Percentiles rank a stretch among this genome's conserved stretches.
phyloP scores from a whole-genome alignment of 495 filamentous ascomycete species.

The Letharia columbiana region DNA sequence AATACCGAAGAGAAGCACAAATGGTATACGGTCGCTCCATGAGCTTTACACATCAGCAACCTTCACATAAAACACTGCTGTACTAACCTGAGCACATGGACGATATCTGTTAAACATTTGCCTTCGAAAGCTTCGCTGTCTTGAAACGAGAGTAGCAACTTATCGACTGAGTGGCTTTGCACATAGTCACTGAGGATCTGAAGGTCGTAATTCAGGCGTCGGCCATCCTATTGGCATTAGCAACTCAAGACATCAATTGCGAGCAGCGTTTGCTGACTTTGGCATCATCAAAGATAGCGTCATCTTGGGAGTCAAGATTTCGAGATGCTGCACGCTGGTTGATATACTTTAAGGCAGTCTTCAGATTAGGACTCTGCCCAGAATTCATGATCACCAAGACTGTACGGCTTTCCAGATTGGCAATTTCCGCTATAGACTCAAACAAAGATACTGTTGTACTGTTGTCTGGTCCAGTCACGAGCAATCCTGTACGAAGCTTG shows the following conservation, averaged over 20 bases:
- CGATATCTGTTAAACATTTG: constrained; percentile 64
- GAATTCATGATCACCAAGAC: constrained; percentile 65
- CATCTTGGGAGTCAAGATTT: constrained; percentile 36
- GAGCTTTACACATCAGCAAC: constrained; percentile 45
- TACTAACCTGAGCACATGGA: constrained; percentile 66
- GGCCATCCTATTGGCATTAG: constrained; percentile 43
- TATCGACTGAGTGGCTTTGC: constrained; percentile 43
- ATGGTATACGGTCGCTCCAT: constrained; percentile 84
- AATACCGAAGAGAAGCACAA: constrained; percentile 78
- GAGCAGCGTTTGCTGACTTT: neutral
- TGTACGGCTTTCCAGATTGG: constrained; percentile 39
- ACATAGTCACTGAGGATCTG: constrained; percentile 67
- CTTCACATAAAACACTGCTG: neutral
- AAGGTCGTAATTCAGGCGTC: constrained; percentile 84
- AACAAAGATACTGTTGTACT: constrained; percentile 68
- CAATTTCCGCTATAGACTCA: constrained; percentile 51
- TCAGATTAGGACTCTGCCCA: constrained; percentile 72
- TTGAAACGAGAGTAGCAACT: constrained; percentile 69
- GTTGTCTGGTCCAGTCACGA: constrained; percentile 81
- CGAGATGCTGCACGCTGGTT: constrained; percentile 63
- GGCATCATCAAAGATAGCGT: constrained; percentile 12
- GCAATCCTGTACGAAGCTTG: constrained; percentile 67
- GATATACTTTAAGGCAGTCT: constrained; percentile 71
- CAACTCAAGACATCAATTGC: neutral
- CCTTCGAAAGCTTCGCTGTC: constrained; percentile 92